These are phyloP conservation scores for Neurospora africana DNA, from an alignment of 495 filamentous ascomycete species.

Conservation along the genomic window DNA sequence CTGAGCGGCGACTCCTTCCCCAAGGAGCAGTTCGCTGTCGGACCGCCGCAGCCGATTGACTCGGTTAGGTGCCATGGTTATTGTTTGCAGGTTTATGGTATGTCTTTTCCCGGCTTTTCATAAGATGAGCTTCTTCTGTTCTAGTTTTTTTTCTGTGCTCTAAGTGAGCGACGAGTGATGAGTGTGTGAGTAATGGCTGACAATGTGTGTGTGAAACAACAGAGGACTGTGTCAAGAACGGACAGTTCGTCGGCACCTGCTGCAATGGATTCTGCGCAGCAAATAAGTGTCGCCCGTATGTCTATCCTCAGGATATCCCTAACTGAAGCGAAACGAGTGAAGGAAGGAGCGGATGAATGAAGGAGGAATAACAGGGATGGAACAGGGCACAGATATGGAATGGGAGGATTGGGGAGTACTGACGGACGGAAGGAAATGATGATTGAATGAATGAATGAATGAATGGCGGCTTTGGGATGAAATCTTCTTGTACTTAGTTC, in stretches of 20 bases:
- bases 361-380: not conserved
- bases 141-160: not conserved
- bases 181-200: not conserved
- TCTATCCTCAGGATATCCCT: constrained; percentile 1
- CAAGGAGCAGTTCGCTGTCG: constrained; percentile 17
- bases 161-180: not conserved
- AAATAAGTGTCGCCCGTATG: constrained; percentile 22
- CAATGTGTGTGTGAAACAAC: not conserved
- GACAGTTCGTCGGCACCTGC: constrained; percentile 19
- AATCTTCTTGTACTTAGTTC: not conserved
- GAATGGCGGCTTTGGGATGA: not conserved
- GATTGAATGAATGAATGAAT: not conserved
- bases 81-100: constrained; percentile 14
- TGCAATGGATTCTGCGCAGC: constrained; percentile 22
- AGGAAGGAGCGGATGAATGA: not conserved
- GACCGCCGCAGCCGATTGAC: constrained; percentile 20
- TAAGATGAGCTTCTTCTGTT: too few relatives aligned
- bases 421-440: not conserved
- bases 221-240: constrained; percentile 16
- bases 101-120: not conserved
- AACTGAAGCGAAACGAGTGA: not conserved
- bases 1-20: constrained; percentile 12
- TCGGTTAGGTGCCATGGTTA: constrained; percentile 18
- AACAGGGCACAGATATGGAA: not conserved
- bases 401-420: not conserved